Percentiles rank a stretch among this genome's conserved stretches.
Evolutionary conservation across 179 eudicot species (phyloP).

Genomic region (Actinidia chinensis): DNA sequence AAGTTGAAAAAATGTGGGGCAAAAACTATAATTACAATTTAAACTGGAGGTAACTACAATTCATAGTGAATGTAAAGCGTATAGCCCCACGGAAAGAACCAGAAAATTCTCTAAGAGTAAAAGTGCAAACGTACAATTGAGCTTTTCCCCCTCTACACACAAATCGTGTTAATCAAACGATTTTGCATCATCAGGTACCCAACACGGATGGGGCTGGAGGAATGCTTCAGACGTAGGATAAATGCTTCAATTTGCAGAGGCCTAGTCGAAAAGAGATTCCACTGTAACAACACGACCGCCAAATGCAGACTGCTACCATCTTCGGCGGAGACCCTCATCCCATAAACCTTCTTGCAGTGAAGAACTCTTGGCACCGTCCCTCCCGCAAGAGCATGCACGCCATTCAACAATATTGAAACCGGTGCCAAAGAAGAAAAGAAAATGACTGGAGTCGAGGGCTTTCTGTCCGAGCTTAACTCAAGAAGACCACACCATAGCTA

Average conservation of each 20-base stretch:
- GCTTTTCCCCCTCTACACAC: constrained; percentile 24
- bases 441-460: constrained; percentile 59
- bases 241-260: constrained; percentile 67
- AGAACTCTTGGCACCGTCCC: constrained; percentile 62
- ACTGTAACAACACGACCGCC: constrained; percentile 61
- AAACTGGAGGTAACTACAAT: constrained; percentile 36
- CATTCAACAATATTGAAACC: constrained; percentile 68
- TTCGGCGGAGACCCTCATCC: constrained; percentile 66
- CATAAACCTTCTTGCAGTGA: constrained; percentile 53
- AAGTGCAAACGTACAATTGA: constrained; percentile 27
- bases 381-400: constrained; percentile 55
- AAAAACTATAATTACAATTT: constrained; percentile 43
- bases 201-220: constrained; percentile 62
- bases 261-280: constrained; percentile 52
- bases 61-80: constrained; percentile 19
- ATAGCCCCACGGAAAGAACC: too few species aligned
- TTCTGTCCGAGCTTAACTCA: constrained; percentile 61
- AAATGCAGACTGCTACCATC: constrained; percentile 57
- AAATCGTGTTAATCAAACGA: constrained; percentile 13
- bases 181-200: constrained; percentile 13
- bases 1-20: constrained; percentile 29
- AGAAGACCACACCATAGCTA: constrained; percentile 65
- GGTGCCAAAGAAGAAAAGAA: constrained; percentile 48
- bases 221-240: constrained; percentile 49
- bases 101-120: constrained; percentile 11